phyloP scores from a whole-genome alignment of 805 yeast species.

The Cyberlindnera mrakii region DNA sequence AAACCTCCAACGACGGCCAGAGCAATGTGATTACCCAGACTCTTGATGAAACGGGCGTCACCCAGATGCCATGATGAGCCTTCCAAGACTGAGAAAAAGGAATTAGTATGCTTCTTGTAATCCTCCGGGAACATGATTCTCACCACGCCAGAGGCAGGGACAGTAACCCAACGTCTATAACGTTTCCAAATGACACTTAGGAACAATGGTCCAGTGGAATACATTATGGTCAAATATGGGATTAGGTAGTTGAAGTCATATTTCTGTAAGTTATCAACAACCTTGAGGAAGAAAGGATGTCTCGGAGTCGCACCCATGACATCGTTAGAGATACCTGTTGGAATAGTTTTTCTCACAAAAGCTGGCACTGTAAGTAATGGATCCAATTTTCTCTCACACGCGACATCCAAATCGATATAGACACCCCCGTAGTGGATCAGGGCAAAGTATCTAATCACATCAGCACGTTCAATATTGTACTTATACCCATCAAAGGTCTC shows the following conservation, averaged over 20 bases:
- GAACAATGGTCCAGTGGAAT: slow-evolving; percentile 86
- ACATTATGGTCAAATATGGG: slow-evolving; percentile 90
- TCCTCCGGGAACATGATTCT: slow-evolving; percentile 68
- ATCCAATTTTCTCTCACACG: slow-evolving; percentile 73
- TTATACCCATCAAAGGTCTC: slow-evolving; percentile 70
- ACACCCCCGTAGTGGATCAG: slow-evolving; percentile 82
- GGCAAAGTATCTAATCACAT: slow-evolving; percentile 83
- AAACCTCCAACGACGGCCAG: slow-evolving; percentile 70
- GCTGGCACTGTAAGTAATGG: slow-evolving; percentile 80
- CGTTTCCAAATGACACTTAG: slow-evolving; percentile 83
- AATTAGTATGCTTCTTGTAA: slow-evolving; percentile 53
- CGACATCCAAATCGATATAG: slow-evolving; percentile 87
- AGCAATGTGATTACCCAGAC: slow-evolving; percentile 67
- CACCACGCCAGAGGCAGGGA: slow-evolving; percentile 59
- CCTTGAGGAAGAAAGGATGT: slow-evolving; percentile 79
- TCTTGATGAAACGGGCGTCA: slow-evolving; percentile 75
- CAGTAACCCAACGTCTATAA: slow-evolving; percentile 69
- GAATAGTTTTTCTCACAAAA: slow-evolving; percentile 79
- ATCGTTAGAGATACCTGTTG: slow-evolving; percentile 89
- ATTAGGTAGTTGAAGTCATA: slow-evolving; percentile 72
- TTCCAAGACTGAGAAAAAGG: slow-evolving; percentile 67
- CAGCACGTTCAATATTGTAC: slow-evolving; percentile 85
- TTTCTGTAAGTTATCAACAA: slow-evolving; percentile 53
- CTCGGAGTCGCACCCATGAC: slow-evolving; percentile 85
- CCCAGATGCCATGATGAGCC: slow-evolving; percentile 93